phyloP scores from a whole-genome alignment of 305 asterid genomes.

The Lippia alba region DNA sequence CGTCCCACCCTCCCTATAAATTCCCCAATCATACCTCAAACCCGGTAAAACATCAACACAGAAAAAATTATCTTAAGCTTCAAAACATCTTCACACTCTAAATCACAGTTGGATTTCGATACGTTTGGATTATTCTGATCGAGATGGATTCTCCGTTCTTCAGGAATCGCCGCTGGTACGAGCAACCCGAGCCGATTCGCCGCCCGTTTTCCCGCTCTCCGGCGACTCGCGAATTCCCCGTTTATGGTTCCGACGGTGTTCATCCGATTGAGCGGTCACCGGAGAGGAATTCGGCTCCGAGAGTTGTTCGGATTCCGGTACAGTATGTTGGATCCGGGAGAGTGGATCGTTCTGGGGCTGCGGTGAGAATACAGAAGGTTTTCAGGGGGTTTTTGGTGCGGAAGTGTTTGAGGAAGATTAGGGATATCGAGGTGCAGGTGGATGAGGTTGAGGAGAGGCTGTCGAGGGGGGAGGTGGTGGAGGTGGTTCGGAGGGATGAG shows the following conservation, averaged over 20 bases:
- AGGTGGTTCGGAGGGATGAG: constrained; percentile 45
- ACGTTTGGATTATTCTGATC: too few species aligned
- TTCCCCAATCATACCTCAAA: background rate
- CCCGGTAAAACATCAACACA: background rate
- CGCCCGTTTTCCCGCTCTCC: constrained; percentile 27
- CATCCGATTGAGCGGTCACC: constrained; percentile 23
- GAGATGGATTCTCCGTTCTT: constrained; percentile 28
- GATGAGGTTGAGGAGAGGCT: constrained; percentile 63
- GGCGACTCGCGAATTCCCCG: constrained; percentile 35
- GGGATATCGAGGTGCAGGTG: constrained; percentile 50
- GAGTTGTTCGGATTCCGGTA: constrained; percentile 65
- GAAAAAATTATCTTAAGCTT: too few species aligned
- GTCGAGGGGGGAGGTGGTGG: constrained; percentile 39
- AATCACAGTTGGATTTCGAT: too few species aligned
- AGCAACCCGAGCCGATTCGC: constrained; percentile 33
- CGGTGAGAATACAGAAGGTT: constrained; percentile 71
- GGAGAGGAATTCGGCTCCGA: constrained; percentile 28
- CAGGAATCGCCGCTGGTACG: constrained; percentile 44
- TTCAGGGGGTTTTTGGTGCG: constrained; percentile 74
- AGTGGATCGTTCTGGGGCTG: constrained; percentile 46
- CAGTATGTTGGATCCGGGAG: constrained; percentile 48
- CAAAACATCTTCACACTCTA: background rate
- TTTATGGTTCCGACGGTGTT: constrained; percentile 25
- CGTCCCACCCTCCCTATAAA: background rate
- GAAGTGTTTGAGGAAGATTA: constrained; percentile 59